Evolutionary conservation across 129 eudicot species (phyloP).

Genomic region (Heracleum sosnowskyi): DNA sequence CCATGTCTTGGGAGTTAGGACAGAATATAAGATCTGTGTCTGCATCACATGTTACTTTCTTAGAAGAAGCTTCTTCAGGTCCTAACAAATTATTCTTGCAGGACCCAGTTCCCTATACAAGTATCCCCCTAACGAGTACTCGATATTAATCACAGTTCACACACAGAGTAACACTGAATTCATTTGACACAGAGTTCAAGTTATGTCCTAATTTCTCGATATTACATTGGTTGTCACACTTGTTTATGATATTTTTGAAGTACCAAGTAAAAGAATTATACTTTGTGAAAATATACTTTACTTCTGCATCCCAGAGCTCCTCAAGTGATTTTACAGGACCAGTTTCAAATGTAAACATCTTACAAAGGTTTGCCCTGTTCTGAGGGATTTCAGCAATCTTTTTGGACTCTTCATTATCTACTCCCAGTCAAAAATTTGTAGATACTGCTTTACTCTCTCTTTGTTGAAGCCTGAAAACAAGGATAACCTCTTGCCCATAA

Average conservation of each 20-base stretch:
- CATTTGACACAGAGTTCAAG: too few species aligned
- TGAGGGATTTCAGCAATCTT: constrained; percentile 14
- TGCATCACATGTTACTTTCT: not conserved
- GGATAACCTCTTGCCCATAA: constrained; percentile 20
- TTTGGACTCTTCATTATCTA: constrained; percentile 3
- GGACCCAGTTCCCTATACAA: too few species aligned
- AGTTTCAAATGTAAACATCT: not conserved
- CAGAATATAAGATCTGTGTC: not conserved
- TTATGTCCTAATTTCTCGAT: too few species aligned
- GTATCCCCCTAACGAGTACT: not conserved
- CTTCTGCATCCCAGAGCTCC: constrained; percentile 3
- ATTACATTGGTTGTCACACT: too few species aligned
- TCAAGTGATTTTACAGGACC: not conserved
- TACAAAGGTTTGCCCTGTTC: not conserved
- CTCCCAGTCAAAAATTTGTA: constrained; percentile 10
- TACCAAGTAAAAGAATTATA: too few species aligned
- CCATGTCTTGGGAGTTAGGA: not conserved
- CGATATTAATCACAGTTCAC: not conserved
- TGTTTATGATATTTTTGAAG: too few species aligned
- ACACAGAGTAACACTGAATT: not conserved
- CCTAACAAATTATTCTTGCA: not conserved
- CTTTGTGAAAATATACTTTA: too few species aligned
- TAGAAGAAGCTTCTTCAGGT: not conserved
- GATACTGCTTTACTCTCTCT: constrained; percentile 22
- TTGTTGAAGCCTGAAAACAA: constrained; percentile 18